Base-by-base conservation (phyloP, 768 basidiomycete genomes). In the Daedaleopsis nitida region DNA sequence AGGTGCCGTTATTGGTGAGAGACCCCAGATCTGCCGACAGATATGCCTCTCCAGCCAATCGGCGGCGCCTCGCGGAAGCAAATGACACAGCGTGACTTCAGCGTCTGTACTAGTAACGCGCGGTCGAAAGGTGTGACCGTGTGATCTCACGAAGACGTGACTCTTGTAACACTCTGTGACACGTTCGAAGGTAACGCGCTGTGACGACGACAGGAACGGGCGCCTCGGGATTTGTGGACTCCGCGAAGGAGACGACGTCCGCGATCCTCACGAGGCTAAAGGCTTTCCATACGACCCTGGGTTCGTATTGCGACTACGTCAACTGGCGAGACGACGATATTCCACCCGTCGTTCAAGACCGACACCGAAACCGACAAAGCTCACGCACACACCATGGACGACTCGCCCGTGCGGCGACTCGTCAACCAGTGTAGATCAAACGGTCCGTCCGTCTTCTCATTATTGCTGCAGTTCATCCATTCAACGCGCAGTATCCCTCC, bases 381-480 rank as follows among this genome's bases (percentile, higher is more conserved):
- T n/a, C 54, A 57, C 43, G 48, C 37, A 14, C 55, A 47, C 19
- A 45, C 52, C 49, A 73, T 74, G 73, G 39, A 42, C 39, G 69
- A 69, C 57, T 66, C 69, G 48, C 59, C 57, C 43, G 54, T 74
- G 44, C 66, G 69, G 54, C 66, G 69, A 59, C 72, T 73, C 58
- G 65, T 73, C 14, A 65, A 67, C 55, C 70, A 70, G 47, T 72
- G 71, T 50, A 71, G 66, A 66, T 70, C 72, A 3, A 75, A 70
- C 62, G 74, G 73, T 70, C 66, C 60, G 70, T 66, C 52, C 50
- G 13, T 38, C 17, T 16, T 35, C 35, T 47, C 47, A 12, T 17
- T 12, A 19, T 19, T 48, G 11, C 21, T 43, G 42, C 27, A 32
- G 27, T 32, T 7, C 27, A 32, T 7, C 27, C 27, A 7, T 32